phyloP scores from a whole-genome alignment of 257 asterid species.

The Solanum sejunctum region DNA sequence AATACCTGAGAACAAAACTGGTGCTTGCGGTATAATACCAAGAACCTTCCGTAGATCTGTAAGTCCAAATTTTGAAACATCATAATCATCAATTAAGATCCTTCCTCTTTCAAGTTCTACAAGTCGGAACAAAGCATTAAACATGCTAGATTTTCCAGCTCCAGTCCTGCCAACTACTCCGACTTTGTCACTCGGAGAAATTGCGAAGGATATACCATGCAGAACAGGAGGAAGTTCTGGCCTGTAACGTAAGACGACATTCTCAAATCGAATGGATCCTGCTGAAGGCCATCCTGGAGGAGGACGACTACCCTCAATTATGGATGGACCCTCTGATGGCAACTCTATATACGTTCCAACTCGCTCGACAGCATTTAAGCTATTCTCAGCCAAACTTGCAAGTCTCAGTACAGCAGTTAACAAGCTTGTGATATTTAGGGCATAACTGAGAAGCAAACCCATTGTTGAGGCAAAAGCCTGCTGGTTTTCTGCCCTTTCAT shows the following conservation, averaged over 20 bases:
- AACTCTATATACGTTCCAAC: constrained; percentile 85
- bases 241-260: constrained; percentile 78
- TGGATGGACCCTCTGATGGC: constrained; percentile 65
- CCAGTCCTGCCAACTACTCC: constrained; percentile 98
- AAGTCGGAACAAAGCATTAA: constrained; percentile 84
- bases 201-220: constrained; percentile 71
- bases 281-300: constrained; percentile 94
- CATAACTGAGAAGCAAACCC: constrained; percentile 95
- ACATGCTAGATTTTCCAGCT: constrained; percentile 98
- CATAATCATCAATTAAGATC: constrained; percentile 72
- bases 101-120: constrained; percentile 82
- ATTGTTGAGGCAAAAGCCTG: constrained; percentile 89
- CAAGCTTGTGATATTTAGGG: constrained; percentile 72
- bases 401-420: constrained; percentile 75
- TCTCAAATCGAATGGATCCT: constrained; percentile 72
- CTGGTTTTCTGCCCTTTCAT: constrained; percentile 74
- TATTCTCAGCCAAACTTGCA: constrained; percentile 90
- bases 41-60: constrained; percentile 84
- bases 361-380: constrained; percentile 89
- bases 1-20: constrained; percentile 94
- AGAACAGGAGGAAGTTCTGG: constrained; percentile 96
- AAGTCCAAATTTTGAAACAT: constrained; percentile 68
- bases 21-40: constrained; percentile 93
- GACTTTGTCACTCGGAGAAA: constrained; percentile 82
- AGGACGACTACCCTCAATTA: constrained; percentile 70